Base-by-base conservation (phyloP, 2,329 filamentous ascomycete species). In the Penicillium sp. region DNA sequence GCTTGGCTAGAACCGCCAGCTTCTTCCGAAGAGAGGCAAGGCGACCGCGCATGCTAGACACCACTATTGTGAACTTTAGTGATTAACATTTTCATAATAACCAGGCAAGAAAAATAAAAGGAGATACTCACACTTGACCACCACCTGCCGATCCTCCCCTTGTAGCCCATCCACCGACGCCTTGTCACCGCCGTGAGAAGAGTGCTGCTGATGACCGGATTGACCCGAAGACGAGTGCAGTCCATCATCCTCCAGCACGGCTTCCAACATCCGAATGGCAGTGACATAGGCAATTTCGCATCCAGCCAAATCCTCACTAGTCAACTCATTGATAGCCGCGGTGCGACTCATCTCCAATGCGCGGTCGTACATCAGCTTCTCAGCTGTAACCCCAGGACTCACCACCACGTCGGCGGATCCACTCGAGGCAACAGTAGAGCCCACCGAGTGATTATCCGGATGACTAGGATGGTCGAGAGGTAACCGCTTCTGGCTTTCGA, bases 281-380 rank as follows among this genome's bases (percentile, higher is more conserved):
- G 95, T 98, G 58, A 92, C 85, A 74, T 99, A 99, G 19, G 93
- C 93, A 28, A 97, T 88, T 73, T 98, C 93, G 74, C 94, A 98
- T 17, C 93, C 92, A 0, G 83, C 80, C 26, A 98, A 82, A 76
- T 98, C 93, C 65, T 95, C 91, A 60, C 94, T 93, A 1, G 95
- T 92, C 54, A 99, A 91, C 79, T 99, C 95, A 70, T 96, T 96
- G 73, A 98, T 95, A 8, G 95, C 95, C 8, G 95, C 94, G 4
- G 91, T 88, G 56, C 93, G 88, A 75, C 93, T 97, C 95, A 99
- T 98, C 76, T 99, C 95, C 24, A 98, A 82, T 0, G 95, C 95
- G 51, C 95, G 91, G 70, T 99, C 95, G 75, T 97, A 99, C 93
- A 99, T 97, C 50, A 99, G 83, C 79, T 93, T 97, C 80, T 98